Percentiles rank a stretch among this genome's conserved stretches.
Conservation (phyloP, 2,329 filamentous ascomycete genomes). For the Epichloe baconii region DNA sequence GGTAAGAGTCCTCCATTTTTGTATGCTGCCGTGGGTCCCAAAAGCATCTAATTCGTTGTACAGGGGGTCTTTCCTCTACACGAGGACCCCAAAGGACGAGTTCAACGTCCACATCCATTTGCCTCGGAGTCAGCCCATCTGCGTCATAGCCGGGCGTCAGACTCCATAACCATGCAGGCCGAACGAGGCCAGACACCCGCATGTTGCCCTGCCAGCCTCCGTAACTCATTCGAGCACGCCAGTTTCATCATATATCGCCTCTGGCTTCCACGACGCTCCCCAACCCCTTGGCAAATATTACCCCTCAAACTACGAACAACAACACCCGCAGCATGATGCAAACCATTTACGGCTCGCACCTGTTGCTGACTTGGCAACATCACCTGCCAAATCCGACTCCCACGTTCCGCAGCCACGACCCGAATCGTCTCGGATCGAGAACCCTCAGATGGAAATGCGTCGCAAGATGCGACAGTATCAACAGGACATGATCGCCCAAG, state of each 20-base stretch:
- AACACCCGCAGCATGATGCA: conserved; percentile 8
- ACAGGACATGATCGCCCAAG: conserved; percentile 47
- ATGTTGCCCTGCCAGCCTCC: conserved; percentile 11
- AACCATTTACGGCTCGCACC: conserved; percentile 8
- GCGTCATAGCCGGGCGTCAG: conserved; percentile 21
- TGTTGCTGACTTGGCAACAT: conserved; percentile 16
- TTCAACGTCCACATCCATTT: conserved; percentile 40
- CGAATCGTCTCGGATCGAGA: conserved; percentile 7
- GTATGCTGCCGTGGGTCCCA: neutral
- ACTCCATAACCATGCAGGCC: conserved; percentile 15
- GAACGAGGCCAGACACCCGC: conserved; percentile 10
- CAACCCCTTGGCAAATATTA: conserved; percentile 51
- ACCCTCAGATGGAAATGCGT: conserved; percentile 30
- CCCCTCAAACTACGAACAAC: conserved; percentile 44
- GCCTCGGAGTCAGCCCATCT: conserved; percentile 28
- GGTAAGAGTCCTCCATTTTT: conserved; percentile 27
- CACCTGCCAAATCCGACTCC: conserved; percentile 22
- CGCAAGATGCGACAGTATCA: conserved; percentile 44
- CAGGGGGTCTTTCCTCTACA: conserved; percentile 49
- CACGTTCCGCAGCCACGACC: conserved; percentile 14
- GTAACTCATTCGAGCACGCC: conserved; percentile 25
- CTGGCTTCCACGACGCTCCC: conserved; percentile 31
- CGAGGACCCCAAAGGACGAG: conserved; percentile 36
- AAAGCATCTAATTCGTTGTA: neutral
- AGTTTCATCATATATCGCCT: conserved; percentile 37